These are phyloP conservation scores for Nissolia schottii DNA, from an alignment of 306 rosid genomes.

Conservation along the genomic window DNA sequence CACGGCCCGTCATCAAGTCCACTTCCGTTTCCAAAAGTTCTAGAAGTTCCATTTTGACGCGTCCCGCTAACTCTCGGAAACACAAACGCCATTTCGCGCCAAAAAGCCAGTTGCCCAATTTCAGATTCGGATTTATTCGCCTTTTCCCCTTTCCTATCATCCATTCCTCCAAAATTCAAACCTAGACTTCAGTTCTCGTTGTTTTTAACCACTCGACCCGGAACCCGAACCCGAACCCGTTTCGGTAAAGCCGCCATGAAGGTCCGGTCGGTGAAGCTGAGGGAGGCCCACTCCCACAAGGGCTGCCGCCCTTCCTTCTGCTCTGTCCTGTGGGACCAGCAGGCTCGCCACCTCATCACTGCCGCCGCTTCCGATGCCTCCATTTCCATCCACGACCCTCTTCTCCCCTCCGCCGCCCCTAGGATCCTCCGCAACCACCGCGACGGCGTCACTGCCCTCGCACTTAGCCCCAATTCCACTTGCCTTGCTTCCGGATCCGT, in stretches of 20 bases:
- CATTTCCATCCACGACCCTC: constrained; percentile 70
- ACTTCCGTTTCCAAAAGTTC: no score
- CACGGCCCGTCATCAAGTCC: neutral
- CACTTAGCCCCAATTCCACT: constrained; percentile 90
- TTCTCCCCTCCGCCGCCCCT: constrained; percentile 57
- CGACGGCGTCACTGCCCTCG: constrained; percentile 85
- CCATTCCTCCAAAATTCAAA: neutral
- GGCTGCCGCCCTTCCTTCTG: constrained; percentile 64
- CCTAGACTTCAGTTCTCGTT: neutral
- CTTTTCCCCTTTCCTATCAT: neutral
- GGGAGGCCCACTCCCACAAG: constrained; percentile 86
- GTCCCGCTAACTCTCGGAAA: neutral
- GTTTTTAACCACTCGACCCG: neutral
- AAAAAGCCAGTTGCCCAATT: neutral
- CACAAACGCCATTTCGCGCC: neutral
- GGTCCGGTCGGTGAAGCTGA: constrained; percentile 73
- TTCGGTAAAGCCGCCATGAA: constrained; percentile 50
- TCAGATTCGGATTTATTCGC: neutral
- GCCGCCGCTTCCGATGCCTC: constrained; percentile 68
- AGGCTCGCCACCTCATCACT: constrained; percentile 63
- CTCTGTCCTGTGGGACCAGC: constrained; percentile 87
- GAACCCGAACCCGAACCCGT: neutral
- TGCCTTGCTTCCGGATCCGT: constrained; percentile 95
- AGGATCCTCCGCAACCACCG: constrained; percentile 84
- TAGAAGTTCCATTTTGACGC: neutral